phyloP scores from a whole-genome alignment of 441 rosid species.

The Gossypium gossypioides region DNA sequence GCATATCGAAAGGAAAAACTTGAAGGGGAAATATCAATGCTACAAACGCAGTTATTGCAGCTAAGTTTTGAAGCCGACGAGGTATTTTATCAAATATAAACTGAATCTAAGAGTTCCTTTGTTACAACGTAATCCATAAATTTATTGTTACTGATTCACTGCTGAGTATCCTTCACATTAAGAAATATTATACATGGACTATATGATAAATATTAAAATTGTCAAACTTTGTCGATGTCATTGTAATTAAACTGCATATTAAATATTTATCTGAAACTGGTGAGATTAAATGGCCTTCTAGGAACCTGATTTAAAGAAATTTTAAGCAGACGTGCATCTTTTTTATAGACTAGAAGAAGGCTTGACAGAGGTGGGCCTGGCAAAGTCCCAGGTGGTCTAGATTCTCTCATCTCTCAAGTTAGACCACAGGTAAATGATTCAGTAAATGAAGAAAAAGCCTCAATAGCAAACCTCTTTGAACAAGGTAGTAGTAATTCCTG shows the following conservation, averaged over 20 bases:
- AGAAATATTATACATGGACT: background rate
- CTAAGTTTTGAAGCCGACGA: slow-evolving; percentile 90
- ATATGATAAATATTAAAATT: background rate
- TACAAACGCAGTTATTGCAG: slow-evolving; percentile 72
- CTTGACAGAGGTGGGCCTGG: slow-evolving; percentile 61
- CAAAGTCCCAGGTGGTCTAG: slow-evolving; percentile 40
- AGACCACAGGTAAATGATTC: slow-evolving; percentile 48
- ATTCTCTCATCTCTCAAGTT: slow-evolving; percentile 45
- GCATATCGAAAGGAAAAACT: slow-evolving; percentile 55
- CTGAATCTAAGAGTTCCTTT: background rate
- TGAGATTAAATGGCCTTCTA: background rate
- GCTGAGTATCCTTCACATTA: background rate
- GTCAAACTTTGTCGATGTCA: background rate
- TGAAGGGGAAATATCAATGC: slow-evolving; percentile 64
- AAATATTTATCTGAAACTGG: background rate
- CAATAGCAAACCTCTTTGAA: slow-evolving; percentile 86
- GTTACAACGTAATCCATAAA: background rate
- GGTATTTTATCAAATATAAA: slow-evolving; percentile 31
- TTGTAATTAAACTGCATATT: background rate
- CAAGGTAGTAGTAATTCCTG: slow-evolving; percentile 47
- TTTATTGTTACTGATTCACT: background rate
- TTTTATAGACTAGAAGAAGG: slow-evolving; percentile 59
- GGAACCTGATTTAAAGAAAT: background rate
- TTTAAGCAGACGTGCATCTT: slow-evolving; percentile 9
- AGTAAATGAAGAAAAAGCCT: slow-evolving; percentile 65